Evolutionary conservation across 2,329 filamentous ascomycete species (phyloP), one percentile per base, ranked within the genome.

Genomic region (Claviceps africana): DNA sequence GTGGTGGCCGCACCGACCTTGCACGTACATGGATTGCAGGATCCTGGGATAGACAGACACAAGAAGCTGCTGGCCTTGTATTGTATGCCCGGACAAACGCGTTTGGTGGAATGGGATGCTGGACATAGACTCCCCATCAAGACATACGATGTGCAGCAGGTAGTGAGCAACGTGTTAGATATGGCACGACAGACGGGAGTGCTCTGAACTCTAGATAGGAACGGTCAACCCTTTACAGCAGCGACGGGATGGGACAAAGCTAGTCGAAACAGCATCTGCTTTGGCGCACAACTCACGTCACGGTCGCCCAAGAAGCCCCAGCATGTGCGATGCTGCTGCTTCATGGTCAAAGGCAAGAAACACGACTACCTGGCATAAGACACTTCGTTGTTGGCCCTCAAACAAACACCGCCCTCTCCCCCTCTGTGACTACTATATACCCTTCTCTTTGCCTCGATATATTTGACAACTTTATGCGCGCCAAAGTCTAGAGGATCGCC

Each of bases 101-200:
- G 66, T 40, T 55, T 88, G 46, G 64, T 90, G 1, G 82, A 88
- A 64, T 90, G 86, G 86, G 76, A 86, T 53, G 86, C 84, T 0
- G 75, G 73, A 1, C 86, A 91, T 63, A 70, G 86, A 6, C 71
- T 91, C 48, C 83, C 85, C 2, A 74, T 90, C 54, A 86, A 85
- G 70, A 71, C 68, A 22, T 68, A 65, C 31, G 85, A 89, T 64
- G 83, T 89, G 3, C 71, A 77, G n/a, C 54, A 55, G 19, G 58
- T 69, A 3, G 54, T 57, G 19, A 50, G 47, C 0, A 49, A 57
- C 15, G 65, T 68, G 2, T 33, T 64, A 30, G 57, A 59, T 19
- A 46, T 68, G 35, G 62, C 62, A 3, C 50, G 44, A 45, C 31
- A 49, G 42, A 52, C 55, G 0, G 55, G 54, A 15, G 51, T 51